Evolutionary conservation across 805 yeast genomes (phyloP).

Genomic region (Ogataea kodamae): DNA sequence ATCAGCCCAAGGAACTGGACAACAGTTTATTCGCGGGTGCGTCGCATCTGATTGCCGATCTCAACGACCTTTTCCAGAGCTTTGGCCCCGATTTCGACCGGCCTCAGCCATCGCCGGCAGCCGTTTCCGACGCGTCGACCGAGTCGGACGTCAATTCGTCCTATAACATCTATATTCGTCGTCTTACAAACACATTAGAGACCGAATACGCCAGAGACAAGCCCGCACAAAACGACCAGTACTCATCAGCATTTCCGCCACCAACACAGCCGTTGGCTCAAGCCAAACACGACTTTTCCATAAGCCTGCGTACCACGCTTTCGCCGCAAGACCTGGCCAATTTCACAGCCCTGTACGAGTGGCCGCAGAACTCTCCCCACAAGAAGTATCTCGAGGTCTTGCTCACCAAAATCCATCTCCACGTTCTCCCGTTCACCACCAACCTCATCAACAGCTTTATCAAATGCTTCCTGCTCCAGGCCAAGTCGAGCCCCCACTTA

Average conservation of each 20-base stretch:
- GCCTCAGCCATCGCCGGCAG: slow-evolving; percentile 6
- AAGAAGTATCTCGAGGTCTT: slow-evolving; percentile 32
- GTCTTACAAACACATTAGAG: slow-evolving; percentile 6
- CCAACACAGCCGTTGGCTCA: slow-evolving; percentile 17
- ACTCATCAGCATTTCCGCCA: slow-evolving; percentile 25
- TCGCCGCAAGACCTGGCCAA: slow-evolving; percentile 24
- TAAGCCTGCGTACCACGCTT: slow-evolving; percentile 28
- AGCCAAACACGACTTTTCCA: slow-evolving; percentile 27
- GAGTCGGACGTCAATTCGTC: slow-evolving; percentile 10
- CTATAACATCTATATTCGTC: slow-evolving; percentile 7
- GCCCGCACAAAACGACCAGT: neutral
- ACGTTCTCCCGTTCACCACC: slow-evolving; percentile 35
- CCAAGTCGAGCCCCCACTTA: slow-evolving; percentile 53
- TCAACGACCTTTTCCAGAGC: slow-evolving; percentile 33
- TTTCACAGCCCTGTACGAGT: slow-evolving; percentile 31
- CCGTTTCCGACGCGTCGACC: neutral
- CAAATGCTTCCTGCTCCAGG: slow-evolving; percentile 30
- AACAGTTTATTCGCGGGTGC: slow-evolving; percentile 34
- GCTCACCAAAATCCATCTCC: slow-evolving; percentile 34
- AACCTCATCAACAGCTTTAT: slow-evolving; percentile 34
- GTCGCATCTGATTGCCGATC: slow-evolving; percentile 33
- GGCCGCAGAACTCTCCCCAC: slow-evolving; percentile 31
- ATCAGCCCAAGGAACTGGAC: slow-evolving; percentile 27
- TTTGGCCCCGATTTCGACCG: slow-evolving; percentile 26
- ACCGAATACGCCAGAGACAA: slow-evolving; percentile 3